These are phyloP conservation scores for Zizania latifolia DNA, from an alignment of 176 grass and related monocot genomes.

Conservation along the genomic window DNA sequence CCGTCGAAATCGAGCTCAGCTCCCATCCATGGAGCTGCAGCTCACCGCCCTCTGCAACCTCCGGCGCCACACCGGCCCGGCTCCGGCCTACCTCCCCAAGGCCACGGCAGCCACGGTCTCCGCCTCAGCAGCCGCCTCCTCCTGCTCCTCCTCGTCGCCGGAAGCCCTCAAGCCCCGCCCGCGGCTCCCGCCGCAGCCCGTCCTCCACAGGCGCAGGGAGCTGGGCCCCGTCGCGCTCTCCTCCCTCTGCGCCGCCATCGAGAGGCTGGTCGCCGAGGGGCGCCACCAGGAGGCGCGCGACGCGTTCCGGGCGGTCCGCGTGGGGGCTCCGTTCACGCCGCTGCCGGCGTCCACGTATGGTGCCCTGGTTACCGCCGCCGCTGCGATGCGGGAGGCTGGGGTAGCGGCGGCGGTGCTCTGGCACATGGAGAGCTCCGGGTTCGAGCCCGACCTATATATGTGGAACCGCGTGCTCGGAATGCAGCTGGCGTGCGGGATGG, in stretches of 20 bases:
- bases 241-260: conserved; percentile 43
- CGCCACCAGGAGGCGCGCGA: conserved; percentile 55
- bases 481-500: conserved; percentile 55
- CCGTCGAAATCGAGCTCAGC: neutral
- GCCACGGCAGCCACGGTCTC: neutral
- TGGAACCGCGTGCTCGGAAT: conserved; percentile 52
- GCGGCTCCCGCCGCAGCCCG: conserved; percentile 5
- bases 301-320: conserved; percentile 47
- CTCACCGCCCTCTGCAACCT: neutral
- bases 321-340: conserved; percentile 1
- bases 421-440: conserved; percentile 46
- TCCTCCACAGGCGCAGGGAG: neutral
- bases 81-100: neutral
- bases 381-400: conserved; percentile 35
- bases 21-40: conserved; percentile 36
- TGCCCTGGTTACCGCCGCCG: conserved; percentile 43
- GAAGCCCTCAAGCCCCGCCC: conserved; percentile 42
- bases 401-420: conserved; percentile 44
- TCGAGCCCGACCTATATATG: conserved; percentile 49
- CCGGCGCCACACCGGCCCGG: neutral
- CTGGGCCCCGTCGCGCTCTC: conserved; percentile 6
- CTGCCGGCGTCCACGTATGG: conserved; percentile 45
- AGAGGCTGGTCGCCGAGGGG: conserved; percentile 37
- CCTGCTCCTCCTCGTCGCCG: neutral
- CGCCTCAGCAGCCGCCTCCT: neutral